A percentile compares a stretch with the other conserved stretches of the same genome.
phyloP scores from a whole-genome alignment of 2,329 filamentous ascomycete species.

The Scedosporium aurantiacum region DNA sequence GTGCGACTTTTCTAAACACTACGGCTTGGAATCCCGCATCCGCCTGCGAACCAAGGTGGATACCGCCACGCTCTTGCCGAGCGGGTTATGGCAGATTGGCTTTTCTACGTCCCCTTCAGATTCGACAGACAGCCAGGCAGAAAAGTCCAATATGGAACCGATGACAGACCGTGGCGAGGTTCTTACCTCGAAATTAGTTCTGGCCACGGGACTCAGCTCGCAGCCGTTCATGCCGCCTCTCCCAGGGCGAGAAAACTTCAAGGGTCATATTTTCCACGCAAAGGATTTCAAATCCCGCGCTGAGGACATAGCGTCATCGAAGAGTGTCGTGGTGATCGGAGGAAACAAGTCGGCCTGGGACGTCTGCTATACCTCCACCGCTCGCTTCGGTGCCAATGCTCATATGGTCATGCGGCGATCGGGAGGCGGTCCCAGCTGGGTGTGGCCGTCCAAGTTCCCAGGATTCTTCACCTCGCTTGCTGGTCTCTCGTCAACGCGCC shows the following conservation, averaged over 20 bases:
- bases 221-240: constrained; percentile 8
- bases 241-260: constrained; percentile 8
- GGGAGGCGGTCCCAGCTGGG: constrained; percentile 10
- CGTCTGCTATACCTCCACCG: constrained; percentile 9
- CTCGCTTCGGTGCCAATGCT: constrained; percentile 8
- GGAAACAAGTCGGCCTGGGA: constrained; percentile 13
- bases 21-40: constrained; percentile 5
- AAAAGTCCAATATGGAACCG: not conserved
- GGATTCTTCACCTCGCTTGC: constrained; percentile 7
- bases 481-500: constrained; percentile 7
- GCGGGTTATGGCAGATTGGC: constrained; percentile 4
- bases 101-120: not conserved
- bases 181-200: constrained; percentile 8
- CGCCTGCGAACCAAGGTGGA: constrained; percentile 7
- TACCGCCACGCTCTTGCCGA: not conserved
- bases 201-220: constrained; percentile 12
- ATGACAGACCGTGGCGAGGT: not conserved
- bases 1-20: constrained; percentile 6
- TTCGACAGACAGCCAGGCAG: too few relatives aligned
- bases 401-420: constrained; percentile 13
- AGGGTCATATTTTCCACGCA: constrained; percentile 11
- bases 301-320: constrained; percentile 1
- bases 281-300: constrained; percentile 9
- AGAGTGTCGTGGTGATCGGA: constrained; percentile 10
- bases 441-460: constrained; percentile 7